Evolutionary conservation across 192 early-diverging fungal species (phyloP), one percentile per base, ranked within the genome.

Genomic region (Coemansia biformis): DNA sequence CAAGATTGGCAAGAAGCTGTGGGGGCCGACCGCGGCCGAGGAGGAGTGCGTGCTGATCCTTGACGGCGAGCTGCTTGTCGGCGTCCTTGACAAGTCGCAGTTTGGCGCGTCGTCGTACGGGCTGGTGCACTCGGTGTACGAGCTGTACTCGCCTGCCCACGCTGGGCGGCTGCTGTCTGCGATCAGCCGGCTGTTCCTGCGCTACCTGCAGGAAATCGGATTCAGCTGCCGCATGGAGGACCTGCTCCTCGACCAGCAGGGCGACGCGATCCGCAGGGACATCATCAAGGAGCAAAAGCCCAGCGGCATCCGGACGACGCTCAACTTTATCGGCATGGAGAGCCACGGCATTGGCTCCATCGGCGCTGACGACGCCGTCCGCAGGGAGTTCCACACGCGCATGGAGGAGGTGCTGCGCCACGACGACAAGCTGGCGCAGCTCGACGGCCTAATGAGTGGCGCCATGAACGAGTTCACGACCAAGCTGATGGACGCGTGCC

Each of bases 181-280:
- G 30, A 78, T 98, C 26, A 84, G 91, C 26, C 85, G 93, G 24
- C 63, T 99, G 43, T 96, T 99, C 70, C 86, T 91, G 12, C 77
- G 78, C 23, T 96, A 91, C 66, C 75, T 90, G 11, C 94, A 96
- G 64, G 78, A 81, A 46, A 82, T 78, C 45, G 96, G 90, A 16
- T 99, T 98, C 64, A 85, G 87, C 37, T 99, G 96, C 75, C 83
- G 96, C 49, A 96, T 99, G 92, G 94, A 98, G 61, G 96, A 99
- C 83, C 79, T 99, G 76, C 72, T 80, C 35, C 76, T 99, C 24
- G 97, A 86, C 17, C 59, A 59, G 8, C 79, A 86, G 59, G 96
- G 94, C 26, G 84, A 99, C 57, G 62, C 60, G 21, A 60, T 76
- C 26, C 82, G 96, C 46, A 80, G 80, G 26, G 81, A 85, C 17